Conservation (phyloP, 495 filamentous ascomycete genomes). For the Amorphotheca resinae region DNA sequence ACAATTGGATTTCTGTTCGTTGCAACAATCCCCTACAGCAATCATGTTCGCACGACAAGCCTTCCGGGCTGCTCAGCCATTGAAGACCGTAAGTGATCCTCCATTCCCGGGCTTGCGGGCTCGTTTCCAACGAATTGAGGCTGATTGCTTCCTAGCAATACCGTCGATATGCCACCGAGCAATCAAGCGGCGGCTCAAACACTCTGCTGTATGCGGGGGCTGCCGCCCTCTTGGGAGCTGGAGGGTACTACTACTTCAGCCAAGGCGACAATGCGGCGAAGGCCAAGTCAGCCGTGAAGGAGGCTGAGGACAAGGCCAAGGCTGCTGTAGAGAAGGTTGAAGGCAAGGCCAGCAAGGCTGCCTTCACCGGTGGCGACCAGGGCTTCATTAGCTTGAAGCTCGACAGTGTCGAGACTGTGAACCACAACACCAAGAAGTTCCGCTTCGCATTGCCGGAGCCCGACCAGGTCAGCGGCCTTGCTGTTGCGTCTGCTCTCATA, state of each 20-base stretch:
- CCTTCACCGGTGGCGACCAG: conserved; percentile 77
- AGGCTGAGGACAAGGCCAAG: conserved; percentile 25
- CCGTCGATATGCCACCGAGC: conserved; percentile 43
- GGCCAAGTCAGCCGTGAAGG: conserved; percentile 28
- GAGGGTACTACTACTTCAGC: conserved; percentile 33
- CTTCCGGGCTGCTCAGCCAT: conserved; percentile 32
- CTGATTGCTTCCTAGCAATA: conserved; percentile 20
- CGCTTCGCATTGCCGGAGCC: conserved; percentile 74
- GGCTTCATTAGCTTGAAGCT: conserved; percentile 74
- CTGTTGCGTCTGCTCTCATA: conserved; percentile 70
- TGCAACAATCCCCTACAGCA: no score
- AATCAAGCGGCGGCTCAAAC: conserved; percentile 26
- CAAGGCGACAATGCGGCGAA: conserved; percentile 31
- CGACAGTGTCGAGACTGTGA: conserved; percentile 61
- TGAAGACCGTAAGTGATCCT: conserved; percentile 30
- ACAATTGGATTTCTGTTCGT: no score
- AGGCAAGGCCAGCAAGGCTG: conserved; percentile 29
- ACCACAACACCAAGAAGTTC: conserved; percentile 81
- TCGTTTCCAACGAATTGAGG: neutral
- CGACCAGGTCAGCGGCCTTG: conserved; percentile 70
- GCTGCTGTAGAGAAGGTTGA: conserved; percentile 7
- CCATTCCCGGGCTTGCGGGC: conserved; percentile 12
- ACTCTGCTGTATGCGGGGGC: conserved; percentile 29
- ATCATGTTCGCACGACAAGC: conserved; percentile 35
- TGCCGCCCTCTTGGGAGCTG: conserved; percentile 29